phyloP scores from a whole-genome alignment of 768 basidiomycete species.

The Mycena latifolia region DNA sequence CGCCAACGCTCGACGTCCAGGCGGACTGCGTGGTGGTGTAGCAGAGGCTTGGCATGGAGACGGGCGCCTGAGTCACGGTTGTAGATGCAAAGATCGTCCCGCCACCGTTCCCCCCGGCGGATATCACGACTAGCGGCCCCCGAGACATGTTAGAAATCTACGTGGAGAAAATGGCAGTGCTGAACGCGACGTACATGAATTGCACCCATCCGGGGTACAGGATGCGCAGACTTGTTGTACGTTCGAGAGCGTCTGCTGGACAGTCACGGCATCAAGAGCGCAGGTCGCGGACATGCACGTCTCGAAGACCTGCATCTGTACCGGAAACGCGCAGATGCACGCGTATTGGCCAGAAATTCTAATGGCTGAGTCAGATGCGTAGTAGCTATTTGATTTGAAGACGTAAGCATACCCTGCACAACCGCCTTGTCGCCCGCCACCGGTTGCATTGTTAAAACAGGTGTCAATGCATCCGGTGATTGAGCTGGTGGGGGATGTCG shows the following conservation, averaged over 20 bases:
- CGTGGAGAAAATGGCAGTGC: not conserved
- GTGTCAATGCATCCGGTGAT: constrained; percentile 19
- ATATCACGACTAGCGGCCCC: constrained; percentile 24
- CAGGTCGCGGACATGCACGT: constrained; percentile 21
- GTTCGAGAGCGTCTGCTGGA: constrained; percentile 29
- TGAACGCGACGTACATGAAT: constrained; percentile 26
- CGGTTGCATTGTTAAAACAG: constrained; percentile 34
- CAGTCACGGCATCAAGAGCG: constrained; percentile 2
- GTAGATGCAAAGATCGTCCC: not conserved
- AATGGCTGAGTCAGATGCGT: not conserved
- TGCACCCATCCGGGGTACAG: constrained; percentile 29
- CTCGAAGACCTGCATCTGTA: constrained; percentile 20
- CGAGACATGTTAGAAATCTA: not conserved
- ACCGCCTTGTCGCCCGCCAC: constrained; percentile 17
- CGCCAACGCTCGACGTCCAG: not conserved
- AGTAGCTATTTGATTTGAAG: not conserved
- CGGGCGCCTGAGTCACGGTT: not conserved
- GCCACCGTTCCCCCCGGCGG: not conserved
- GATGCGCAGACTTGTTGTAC: constrained; percentile 28
- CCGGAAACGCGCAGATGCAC: constrained; percentile 26
- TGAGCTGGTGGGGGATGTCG: not conserved
- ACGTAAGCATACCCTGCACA: constrained; percentile 10
- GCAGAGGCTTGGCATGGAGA: not conserved
- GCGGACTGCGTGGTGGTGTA: constrained; percentile 5
- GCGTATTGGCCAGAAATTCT: constrained; percentile 29